These are phyloP conservation scores for Thielaviopsis populi DNA, from an alignment of 2,329 filamentous ascomycete species.

Conservation along the genomic window DNA sequence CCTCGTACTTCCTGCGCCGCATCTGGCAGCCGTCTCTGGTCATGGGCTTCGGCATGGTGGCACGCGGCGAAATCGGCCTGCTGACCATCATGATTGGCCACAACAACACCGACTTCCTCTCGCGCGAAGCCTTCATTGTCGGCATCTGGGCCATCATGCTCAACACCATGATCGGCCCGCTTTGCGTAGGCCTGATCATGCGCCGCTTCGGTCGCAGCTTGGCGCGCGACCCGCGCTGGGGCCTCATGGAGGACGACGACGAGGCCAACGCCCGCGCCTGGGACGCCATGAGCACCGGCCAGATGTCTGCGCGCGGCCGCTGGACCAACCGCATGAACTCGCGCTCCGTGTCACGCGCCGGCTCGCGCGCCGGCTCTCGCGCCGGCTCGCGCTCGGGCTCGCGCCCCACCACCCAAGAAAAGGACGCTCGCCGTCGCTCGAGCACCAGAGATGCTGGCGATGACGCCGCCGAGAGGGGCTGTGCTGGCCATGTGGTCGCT, in stretches of 20 bases:
- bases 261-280: conserved; percentile 5
- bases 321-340: conserved; percentile 15
- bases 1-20: conserved; percentile 20
- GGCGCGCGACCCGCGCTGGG: conserved; percentile 12
- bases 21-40: conserved; percentile 36
- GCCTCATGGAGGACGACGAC: conserved; percentile 6
- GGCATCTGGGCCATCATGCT: conserved; percentile 42
- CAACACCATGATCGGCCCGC: conserved; percentile 39
- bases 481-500: background rate
- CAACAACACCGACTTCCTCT: conserved; percentile 31
- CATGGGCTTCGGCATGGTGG: conserved; percentile 42
- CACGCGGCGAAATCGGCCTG: conserved; percentile 46
- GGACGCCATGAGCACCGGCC: conserved; percentile 8
- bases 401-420: background rate
- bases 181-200: conserved; percentile 36
- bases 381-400: background rate
- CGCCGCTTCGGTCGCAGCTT: conserved; percentile 2
- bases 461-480: background rate
- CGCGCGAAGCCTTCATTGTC: conserved; percentile 37
- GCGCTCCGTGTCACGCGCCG: conserved; percentile 9
- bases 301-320: background rate
- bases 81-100: conserved; percentile 29
- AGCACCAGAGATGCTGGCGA: background rate
- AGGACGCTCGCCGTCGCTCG: background rate
- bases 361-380: background rate